A percentile compares a stretch with the other conserved stretches of the same genome.
These are phyloP conservation scores for Neonectria punicea DNA, from an alignment of 2,329 filamentous ascomycete species.

Conservation along the genomic window DNA sequence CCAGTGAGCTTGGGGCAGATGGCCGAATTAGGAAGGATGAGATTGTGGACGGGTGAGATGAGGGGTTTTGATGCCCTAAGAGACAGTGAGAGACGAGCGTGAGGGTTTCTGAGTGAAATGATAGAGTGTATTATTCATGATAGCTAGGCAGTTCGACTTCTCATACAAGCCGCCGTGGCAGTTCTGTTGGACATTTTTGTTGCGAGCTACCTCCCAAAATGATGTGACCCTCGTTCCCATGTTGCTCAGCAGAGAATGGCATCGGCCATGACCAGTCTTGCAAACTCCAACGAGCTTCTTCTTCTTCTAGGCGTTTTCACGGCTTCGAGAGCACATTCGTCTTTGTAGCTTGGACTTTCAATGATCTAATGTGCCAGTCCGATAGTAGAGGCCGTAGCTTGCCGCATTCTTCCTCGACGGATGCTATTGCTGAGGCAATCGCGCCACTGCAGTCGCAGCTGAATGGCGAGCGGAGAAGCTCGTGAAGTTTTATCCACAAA, in stretches of 20 bases:
- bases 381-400: not conserved
- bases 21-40: constrained; percentile 45
- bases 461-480: not conserved
- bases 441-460: not conserved
- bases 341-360: not conserved
- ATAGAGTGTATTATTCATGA: not conserved
- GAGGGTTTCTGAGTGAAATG: not conserved
- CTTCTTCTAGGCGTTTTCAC: rapidly evolving
- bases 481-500: not conserved
- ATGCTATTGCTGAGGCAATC: not conserved
- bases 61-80: constrained; percentile 17
- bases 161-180: not conserved
- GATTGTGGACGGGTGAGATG: constrained; percentile 1
- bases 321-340: not conserved
- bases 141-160: not conserved
- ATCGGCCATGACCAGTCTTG: not conserved
- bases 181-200: not conserved
- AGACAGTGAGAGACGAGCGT: not conserved
- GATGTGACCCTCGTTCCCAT: too few species aligned
- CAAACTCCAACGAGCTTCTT: not conserved
- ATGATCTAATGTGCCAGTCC: not conserved
- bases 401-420: not conserved
- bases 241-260: too few species aligned
- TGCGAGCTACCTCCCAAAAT: not conserved
- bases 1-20: constrained; percentile 43